A percentile compares a stretch with the other conserved stretches of the same genome.
Conservation (phyloP, 2,329 filamentous ascomycete species). For the Pseudopyrenochaeta lycopersici region DNA sequence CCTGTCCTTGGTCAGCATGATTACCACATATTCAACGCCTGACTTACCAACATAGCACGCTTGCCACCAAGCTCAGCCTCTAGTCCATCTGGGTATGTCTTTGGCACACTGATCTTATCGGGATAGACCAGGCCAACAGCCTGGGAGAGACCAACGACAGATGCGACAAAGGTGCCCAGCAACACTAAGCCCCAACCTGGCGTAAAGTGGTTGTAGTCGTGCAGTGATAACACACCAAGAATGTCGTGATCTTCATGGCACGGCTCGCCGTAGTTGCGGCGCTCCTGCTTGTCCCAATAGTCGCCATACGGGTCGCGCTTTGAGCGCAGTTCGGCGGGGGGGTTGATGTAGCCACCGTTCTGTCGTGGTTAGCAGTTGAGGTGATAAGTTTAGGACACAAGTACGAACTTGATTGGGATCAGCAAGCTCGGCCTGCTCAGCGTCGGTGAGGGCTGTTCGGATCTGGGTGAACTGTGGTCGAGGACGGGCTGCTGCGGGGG, state of each 20-base stretch:
- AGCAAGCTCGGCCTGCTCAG: slow-evolving; percentile 57
- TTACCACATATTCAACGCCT: rapidly evolving
- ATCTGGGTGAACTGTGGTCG: slow-evolving; percentile 48
- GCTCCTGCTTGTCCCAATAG: slow-evolving; percentile 98
- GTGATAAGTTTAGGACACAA: not conserved
- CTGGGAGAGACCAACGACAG: slow-evolving; percentile 51
- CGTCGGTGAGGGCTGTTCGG: slow-evolving; percentile 45
- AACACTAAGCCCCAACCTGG: slow-evolving; percentile 75
- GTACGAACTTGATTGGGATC: slow-evolving; percentile 69
- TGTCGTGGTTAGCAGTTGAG: slow-evolving; percentile 47
- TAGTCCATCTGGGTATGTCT: slow-evolving; percentile 58
- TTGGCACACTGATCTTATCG: slow-evolving; percentile 56
- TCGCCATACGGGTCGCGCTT: slow-evolving; percentile 91
- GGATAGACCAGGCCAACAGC: slow-evolving; percentile 54
- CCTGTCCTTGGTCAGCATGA: slow-evolving; percentile 21
- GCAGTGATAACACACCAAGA: slow-evolving; percentile 85
- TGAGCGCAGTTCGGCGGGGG: slow-evolving; percentile 81
- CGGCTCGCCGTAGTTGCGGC: slow-evolving; percentile 95
- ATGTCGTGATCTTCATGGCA: slow-evolving; percentile 97
- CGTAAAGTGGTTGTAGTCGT: slow-evolving; percentile 86
- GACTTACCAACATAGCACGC: slow-evolving; percentile 51
- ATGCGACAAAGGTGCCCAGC: slow-evolving; percentile 54
- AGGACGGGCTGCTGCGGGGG: slow-evolving; percentile 38
- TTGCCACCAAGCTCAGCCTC: slow-evolving; percentile 60
- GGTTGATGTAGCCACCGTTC: slow-evolving; percentile 88